Percentiles rank a stretch among this genome's conserved stretches.
Conservation (phyloP, 805 yeast genomes). For the Candida nanaspora region DNA sequence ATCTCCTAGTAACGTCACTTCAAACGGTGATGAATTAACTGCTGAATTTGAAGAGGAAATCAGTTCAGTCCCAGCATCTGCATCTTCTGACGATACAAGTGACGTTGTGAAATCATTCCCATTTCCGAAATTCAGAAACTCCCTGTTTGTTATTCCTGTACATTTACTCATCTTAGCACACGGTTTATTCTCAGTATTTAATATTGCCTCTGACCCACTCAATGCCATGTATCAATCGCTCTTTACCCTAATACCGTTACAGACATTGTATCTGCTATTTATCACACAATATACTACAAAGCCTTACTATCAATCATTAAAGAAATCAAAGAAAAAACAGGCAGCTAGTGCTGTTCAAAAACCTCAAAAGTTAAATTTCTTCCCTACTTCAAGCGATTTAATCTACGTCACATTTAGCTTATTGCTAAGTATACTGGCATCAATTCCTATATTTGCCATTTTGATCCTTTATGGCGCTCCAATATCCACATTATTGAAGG, state of each 20-base stretch:
- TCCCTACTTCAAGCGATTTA: constrained; percentile 12
- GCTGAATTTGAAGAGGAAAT: neutral
- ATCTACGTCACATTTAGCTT: constrained; percentile 23
- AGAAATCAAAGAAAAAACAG: constrained; percentile 12
- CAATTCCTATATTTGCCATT: constrained; percentile 30
- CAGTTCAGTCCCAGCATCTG: neutral
- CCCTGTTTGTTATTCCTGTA: constrained; percentile 21
- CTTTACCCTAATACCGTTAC: constrained; percentile 26
- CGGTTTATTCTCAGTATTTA: constrained; percentile 25
- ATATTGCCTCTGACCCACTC: constrained; percentile 21
- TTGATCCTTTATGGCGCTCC: constrained; percentile 81
- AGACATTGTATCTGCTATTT: constrained; percentile 13
- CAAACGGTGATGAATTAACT: neutral
- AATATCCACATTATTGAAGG: constrained; percentile 38
- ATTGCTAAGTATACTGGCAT: constrained; percentile 26
- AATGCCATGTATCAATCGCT: constrained; percentile 20
- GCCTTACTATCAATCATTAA: constrained; percentile 25
- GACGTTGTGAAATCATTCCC: too few species aligned
- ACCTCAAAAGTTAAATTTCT: constrained; percentile 7
- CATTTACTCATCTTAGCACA: constrained; percentile 20
- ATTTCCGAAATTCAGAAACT: constrained; percentile 16
- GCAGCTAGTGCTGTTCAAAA: constrained; percentile 2
- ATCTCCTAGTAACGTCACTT: neutral
- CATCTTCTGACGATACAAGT: neutral
- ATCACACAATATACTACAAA: constrained; percentile 14